Evolutionary conservation across 2,329 filamentous ascomycete species (phyloP).

Genomic region (Gyromitra esculenta): DNA sequence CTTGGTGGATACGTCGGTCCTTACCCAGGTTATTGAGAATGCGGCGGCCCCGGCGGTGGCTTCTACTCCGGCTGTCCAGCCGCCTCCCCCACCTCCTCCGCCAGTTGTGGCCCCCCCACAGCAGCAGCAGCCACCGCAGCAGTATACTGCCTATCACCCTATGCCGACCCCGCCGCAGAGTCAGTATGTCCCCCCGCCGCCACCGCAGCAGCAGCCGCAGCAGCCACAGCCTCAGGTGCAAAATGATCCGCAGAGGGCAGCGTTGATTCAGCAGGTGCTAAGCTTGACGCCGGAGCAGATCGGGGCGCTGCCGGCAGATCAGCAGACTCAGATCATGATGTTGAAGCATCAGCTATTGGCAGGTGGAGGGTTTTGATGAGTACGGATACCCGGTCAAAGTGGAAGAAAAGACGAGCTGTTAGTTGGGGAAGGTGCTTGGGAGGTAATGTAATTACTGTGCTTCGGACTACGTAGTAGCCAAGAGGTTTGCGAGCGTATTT

Average conservation of each 20-base stretch:
- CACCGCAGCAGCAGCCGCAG: constrained; percentile 60
- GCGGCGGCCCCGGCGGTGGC: constrained; percentile 61
- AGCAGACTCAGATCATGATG: constrained; percentile 70
- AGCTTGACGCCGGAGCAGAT: constrained; percentile 70
- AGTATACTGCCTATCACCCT: constrained; percentile 38
- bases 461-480: background rate
- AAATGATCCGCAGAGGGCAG: constrained; percentile 64
- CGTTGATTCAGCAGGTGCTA: constrained; percentile 70
- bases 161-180: constrained; percentile 56
- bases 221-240: constrained; percentile 61
- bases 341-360: constrained; percentile 67
- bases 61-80: constrained; percentile 50
- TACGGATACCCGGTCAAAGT: background rate
- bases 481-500: constrained; percentile 8
- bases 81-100: constrained; percentile 55
- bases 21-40: constrained; percentile 71
- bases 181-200: constrained; percentile 47
- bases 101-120: constrained; percentile 29
- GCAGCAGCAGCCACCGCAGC: constrained; percentile 25
- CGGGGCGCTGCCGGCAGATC: constrained; percentile 67
- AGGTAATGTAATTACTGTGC: constrained; percentile 39
- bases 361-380: constrained; percentile 47
- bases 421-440: background rate
- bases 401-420: background rate
- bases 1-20: constrained; percentile 71